These are phyloP conservation scores for Colletotrichum lentis DNA, from an alignment of 2,329 filamentous ascomycete species.

Conservation along the genomic window DNA sequence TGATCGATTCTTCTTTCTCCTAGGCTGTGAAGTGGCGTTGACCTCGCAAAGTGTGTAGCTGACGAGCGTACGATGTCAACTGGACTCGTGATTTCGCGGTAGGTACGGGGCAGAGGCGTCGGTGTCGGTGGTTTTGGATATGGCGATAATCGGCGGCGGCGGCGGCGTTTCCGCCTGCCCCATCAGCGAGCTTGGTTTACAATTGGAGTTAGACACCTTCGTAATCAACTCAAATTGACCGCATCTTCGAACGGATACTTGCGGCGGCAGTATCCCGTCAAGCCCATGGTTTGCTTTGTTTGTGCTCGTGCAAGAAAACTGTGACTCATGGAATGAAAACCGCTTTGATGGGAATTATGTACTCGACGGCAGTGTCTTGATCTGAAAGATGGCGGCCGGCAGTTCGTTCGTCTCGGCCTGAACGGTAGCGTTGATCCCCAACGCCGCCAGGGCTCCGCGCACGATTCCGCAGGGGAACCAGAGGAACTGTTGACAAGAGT, in stretches of 20 bases:
- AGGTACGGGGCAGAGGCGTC: conserved; percentile 18
- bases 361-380: conserved; percentile 81
- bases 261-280: neutral
- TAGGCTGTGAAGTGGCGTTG: conserved; percentile 44
- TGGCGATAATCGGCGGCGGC: neutral
- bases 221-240: conserved; percentile 20
- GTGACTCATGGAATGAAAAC: neutral
- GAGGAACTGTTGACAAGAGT: conserved; percentile 69
- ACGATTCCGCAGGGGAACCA: conserved; percentile 97
- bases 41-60: conserved; percentile 25
- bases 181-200: conserved; percentile 14
- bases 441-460: conserved; percentile 85
- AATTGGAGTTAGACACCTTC: conserved; percentile 23
- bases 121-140: conserved; percentile 24
- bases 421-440: conserved; percentile 91
- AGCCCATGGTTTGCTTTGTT: neutral
- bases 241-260: neutral
- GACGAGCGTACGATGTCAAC: conserved; percentile 14
- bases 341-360: conserved; percentile 51
- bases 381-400: conserved; percentile 91
- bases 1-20: conserved; percentile 42
- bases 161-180: conserved; percentile 10
- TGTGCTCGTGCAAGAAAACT: neutral
- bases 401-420: conserved; percentile 89
- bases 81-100: conserved; percentile 21